These are phyloP conservation scores for Aspergillus candidus DNA, from an alignment of 2,329 filamentous ascomycete genomes.

Conservation along the genomic window DNA sequence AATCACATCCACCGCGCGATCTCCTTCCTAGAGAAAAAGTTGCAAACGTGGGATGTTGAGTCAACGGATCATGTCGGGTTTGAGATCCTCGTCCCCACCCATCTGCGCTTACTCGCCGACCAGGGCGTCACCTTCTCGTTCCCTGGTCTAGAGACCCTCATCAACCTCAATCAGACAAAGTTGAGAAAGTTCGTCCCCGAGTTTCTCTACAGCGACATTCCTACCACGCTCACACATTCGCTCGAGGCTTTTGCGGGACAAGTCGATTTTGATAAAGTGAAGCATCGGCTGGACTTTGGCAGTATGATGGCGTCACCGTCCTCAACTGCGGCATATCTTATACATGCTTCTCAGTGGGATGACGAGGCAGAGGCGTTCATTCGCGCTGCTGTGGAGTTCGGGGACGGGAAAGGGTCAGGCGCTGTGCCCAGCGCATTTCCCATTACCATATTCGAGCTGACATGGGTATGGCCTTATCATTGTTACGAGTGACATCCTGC, in stretches of 20 bases:
- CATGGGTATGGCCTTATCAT: slow-evolving; percentile 14
- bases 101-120: slow-evolving; percentile 24
- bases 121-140: slow-evolving; percentile 25
- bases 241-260: slow-evolving; percentile 37
- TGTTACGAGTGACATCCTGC: neutral
- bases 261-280: slow-evolving; percentile 33
- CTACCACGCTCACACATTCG: slow-evolving; percentile 30
- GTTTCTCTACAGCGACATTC: slow-evolving; percentile 19
- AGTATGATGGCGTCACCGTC: slow-evolving; percentile 37
- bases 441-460: slow-evolving; percentile 21
- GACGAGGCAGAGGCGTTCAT: slow-evolving; percentile 30
- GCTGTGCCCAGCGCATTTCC: slow-evolving; percentile 26
- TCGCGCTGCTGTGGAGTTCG: slow-evolving; percentile 10
- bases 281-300: slow-evolving; percentile 28
- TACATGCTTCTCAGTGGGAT: slow-evolving; percentile 28
- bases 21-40: neutral
- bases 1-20: neutral
- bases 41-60: slow-evolving; percentile 26
- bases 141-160: slow-evolving; percentile 14
- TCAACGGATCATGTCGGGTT: slow-evolving; percentile 28
- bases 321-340: slow-evolving; percentile 37
- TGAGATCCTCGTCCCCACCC: slow-evolving; percentile 28
- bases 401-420: slow-evolving; percentile 10
- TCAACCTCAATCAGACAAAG: slow-evolving; percentile 19
- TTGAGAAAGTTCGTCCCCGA: slow-evolving; percentile 22